phyloP scores from a whole-genome alignment of 2,329 filamentous ascomycete species.

The Sporothrix variecibatus region DNA sequence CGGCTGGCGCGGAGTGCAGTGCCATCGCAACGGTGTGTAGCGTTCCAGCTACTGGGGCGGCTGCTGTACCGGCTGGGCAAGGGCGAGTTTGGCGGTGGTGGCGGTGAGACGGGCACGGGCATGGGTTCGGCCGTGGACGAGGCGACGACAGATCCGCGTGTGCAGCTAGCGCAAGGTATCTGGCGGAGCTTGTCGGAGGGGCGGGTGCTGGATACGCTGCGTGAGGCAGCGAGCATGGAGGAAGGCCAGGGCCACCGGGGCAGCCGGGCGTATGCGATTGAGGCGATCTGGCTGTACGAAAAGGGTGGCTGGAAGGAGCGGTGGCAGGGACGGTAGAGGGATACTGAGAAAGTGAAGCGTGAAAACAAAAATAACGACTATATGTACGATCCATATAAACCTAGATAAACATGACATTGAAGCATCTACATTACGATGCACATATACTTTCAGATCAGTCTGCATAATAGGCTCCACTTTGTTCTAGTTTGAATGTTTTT shows the following conservation, averaged over 20 bases:
- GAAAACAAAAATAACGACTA: neutral
- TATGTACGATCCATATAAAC: neutral
- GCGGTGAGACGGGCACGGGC: conserved; percentile 41
- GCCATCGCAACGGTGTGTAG: conserved; percentile 83
- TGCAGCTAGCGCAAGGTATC: conserved; percentile 70
- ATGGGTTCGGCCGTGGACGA: conserved; percentile 22
- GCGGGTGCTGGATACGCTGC: conserved; percentile 72
- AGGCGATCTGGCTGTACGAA: conserved; percentile 82
- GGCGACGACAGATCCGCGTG: conserved; percentile 23
- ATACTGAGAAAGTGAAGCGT: neutral
- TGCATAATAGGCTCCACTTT: neutral
- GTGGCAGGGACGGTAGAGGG: conserved; percentile 49
- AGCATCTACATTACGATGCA: neutral
- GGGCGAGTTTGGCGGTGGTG: conserved; percentile 69
- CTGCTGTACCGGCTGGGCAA: conserved; percentile 80
- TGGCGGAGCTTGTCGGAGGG: conserved; percentile 80
- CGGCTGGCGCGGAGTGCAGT: conserved; percentile 78
- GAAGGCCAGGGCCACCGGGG: conserved; percentile 72
- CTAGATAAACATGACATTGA: neutral
- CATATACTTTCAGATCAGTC: too few relatives aligned
- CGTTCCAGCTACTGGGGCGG: conserved; percentile 86
- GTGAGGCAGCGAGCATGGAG: conserved; percentile 69
- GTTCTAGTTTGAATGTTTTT: neutral
- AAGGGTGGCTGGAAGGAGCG: conserved; percentile 70
- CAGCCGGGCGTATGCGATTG: conserved; percentile 79